Evolutionary conservation across 805 yeast genomes (phyloP), one percentile per base, ranked within the genome.

Genomic region (Ogataea nonfermentans): DNA sequence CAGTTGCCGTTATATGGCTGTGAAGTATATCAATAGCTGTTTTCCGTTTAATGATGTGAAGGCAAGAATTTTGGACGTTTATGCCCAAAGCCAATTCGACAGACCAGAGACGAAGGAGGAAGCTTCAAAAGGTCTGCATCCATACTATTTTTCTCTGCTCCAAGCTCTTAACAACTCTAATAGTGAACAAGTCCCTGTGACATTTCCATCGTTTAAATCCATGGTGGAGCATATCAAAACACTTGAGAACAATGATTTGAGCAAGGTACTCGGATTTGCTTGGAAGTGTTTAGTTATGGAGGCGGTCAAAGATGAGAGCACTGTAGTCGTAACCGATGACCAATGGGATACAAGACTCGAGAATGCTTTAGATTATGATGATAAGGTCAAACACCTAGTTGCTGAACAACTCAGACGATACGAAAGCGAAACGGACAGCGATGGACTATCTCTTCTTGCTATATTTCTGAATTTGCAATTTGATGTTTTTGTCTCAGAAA

Each of bases 41-140:
- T 82, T 79, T 52, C 78, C 82, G 0, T 88, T 88, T 48, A 53
- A 67, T 37, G 89, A 87, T 56, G 56, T 84, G 0, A 75, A 76
- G 24, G 85, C 90, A 0, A 67, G 96, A 43, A 52, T 76, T 32
- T 63, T 87, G 26, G 81, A 88, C 54, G 59, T 89, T 13, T 57
- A 81, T 32, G 96, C 10, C 60, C 85, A 4, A 63, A 75, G 14
- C 53, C 43, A 70, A 9, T 59, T 57, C 2, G 84, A 84, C 48
- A 70, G 81, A 40, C 70, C 85, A 2, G 95, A 87, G 49, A 78
- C 86, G 0, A 66, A 81, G 2, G 95, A 88, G 52, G 96, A 88
- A 57, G 83, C 96, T 0, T 60, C 58, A 4, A 78, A 77, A 46
- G 97, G 97, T 0, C 63, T 91, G 20, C 80, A 88, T 58, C 96